These are phyloP conservation scores for Cornus suecica DNA, from an alignment of 148 eudicot genomes.

Conservation along the genomic window DNA sequence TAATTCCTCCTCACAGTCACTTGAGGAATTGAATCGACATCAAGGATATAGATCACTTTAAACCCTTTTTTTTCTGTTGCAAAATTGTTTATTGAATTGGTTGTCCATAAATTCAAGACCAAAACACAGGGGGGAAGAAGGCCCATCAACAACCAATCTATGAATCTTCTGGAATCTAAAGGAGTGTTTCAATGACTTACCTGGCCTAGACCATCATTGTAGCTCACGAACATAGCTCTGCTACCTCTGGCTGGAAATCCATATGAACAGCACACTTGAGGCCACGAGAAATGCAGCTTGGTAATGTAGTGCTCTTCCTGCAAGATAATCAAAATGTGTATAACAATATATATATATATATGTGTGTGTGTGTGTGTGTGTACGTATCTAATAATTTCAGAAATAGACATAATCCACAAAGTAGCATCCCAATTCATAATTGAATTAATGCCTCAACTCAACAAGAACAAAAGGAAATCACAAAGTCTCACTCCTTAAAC, in stretches of 20 bases:
- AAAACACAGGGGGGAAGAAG: neutral
- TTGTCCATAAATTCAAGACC: neutral
- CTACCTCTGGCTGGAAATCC: conserved; percentile 71
- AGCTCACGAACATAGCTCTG: conserved; percentile 58
- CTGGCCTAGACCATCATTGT: conserved; percentile 46
- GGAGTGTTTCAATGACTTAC: conserved; percentile 30
- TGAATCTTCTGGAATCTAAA: too few relatives aligned
- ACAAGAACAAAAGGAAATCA: neutral
- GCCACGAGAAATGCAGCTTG: conserved; percentile 79
- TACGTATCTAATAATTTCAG: neutral
- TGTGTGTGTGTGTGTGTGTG: too few relatives aligned
- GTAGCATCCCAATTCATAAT: neutral
- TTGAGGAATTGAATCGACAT: neutral
- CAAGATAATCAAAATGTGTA: conserved; percentile 11
- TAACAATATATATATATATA: neutral
- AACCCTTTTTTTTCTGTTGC: neutral
- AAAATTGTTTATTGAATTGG: neutral
- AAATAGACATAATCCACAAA: neutral
- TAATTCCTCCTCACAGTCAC: too few relatives aligned
- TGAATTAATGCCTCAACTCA: neutral
- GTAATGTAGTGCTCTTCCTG: conserved; percentile 86
- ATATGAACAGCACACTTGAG: conserved; percentile 72
- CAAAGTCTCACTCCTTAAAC: neutral
- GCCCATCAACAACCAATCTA: neutral
- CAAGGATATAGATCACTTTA: neutral